Evolutionary conservation across 208 protist species (phyloP), one percentile per base, ranked within the genome.

Genomic region (Crithidia brevicula): DNA sequence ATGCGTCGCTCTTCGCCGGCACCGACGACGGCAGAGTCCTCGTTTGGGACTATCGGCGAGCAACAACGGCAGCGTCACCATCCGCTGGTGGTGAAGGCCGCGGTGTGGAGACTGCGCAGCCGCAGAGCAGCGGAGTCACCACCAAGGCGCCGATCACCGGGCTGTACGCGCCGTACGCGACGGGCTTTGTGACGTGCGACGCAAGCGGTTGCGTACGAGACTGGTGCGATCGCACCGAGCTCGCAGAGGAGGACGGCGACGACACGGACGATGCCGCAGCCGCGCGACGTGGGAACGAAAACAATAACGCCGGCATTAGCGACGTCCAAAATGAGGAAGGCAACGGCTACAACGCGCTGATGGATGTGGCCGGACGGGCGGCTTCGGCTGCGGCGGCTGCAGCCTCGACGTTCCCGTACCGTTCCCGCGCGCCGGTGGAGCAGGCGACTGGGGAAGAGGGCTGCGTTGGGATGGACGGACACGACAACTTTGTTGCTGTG

Each of bases 21-120:
- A 90, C 82, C n/a, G 82, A 88, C 64, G 72, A 81, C 1, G 87
- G 87, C n/a, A 63, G 72, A 38, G 68, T 90, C 27, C 63, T 93
- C 0, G 34, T 88, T 27, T 90, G 87, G 87, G 87, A 92, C 76
- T 65, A 84, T 5, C 78, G 82, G 7, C 43, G 54, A 18, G 40
- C 56, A 46, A 66, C 65, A 2, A 40, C 53, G n/a, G 52, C 43
- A 4, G 81, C 54, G 3, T 62, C 56, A 9, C 27, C 46, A 7
- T 52, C 54, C 30, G 46, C 25, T n/a, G 10, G 46, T 45, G 18
- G 64, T 20, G 8, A 5, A 27, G 15, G 31, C 61, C 8, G 30
- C 11, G 57, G 25, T 22, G 38, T 38, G 57, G 38, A 30, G 31
- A 30, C 27, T 33, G 45, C 51, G 27, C 67, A 62, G 50, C 60